Percentiles rank a stretch among this genome's conserved stretches.
Conservation (phyloP, 129 eudicot genomes). For the Helianthus tuberosus region DNA sequence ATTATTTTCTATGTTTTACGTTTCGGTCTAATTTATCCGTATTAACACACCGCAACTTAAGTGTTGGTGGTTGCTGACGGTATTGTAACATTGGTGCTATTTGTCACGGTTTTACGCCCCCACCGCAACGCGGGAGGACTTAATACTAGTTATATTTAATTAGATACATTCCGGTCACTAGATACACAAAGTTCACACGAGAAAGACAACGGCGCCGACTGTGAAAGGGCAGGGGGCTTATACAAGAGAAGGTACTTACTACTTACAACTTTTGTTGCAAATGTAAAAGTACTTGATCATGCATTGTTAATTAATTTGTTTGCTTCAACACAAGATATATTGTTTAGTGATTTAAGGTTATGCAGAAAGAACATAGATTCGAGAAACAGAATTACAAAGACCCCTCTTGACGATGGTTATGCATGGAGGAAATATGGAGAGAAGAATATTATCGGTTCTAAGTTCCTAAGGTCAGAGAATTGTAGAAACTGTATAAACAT, state of each 20-base stretch:
- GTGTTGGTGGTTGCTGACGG: too few relatives aligned
- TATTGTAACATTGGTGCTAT: too few relatives aligned
- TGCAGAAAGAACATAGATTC: constrained; percentile 35
- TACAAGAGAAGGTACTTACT: constrained; percentile 62
- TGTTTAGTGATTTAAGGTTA: background rate
- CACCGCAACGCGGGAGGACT: too few relatives aligned
- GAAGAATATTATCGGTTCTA: constrained; percentile 45
- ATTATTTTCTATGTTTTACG: too few relatives aligned
- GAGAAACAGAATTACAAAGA: too few relatives aligned
- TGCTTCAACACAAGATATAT: background rate
- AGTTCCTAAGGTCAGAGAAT: constrained; percentile 47
- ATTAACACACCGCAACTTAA: too few relatives aligned
- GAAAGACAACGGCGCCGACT: constrained; percentile 27
- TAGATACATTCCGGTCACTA: constrained; percentile 18
- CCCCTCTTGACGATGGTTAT: constrained; percentile 40
- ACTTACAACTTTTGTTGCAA: background rate
- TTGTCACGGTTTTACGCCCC: too few relatives aligned
- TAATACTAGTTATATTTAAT: too few relatives aligned
- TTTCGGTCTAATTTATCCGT: too few relatives aligned
- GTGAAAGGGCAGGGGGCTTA: constrained; percentile 54
- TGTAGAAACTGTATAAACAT: too few relatives aligned
- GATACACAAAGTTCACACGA: constrained; percentile 33
- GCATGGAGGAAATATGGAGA: constrained; percentile 80
- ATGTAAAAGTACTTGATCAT: background rate
- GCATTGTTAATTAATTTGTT: background rate